Evolutionary conservation across 345 rosid species (phyloP), one percentile per base, ranked within the genome.

Genomic region (Linum trigynum): DNA sequence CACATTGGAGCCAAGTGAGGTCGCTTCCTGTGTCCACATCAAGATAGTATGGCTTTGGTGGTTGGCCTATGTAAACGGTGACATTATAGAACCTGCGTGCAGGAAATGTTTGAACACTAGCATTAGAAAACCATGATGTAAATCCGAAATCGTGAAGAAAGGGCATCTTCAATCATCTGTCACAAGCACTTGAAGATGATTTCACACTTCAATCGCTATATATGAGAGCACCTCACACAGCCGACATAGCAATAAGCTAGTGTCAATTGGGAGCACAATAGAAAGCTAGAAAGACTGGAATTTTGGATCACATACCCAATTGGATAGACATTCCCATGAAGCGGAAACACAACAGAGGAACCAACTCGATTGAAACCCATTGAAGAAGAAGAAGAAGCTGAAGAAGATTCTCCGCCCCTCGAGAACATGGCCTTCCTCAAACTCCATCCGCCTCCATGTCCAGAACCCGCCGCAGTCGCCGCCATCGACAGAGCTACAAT

Each of bases 1-100:
- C 85, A 45, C 98, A 92, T 64, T 92, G 98, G 76, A 92, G 97
- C 98, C 96, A 90, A 57, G 97, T 90, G 71, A 92, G 94, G 74
- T 92, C 98, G 72, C 96, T 92, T 53, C 98, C 98, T 1, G 98
- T 86, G 56, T 92, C 97, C 51, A 87, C 80, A 81, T 92, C 97
- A 64, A 92, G 90, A 80, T 81, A 92, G 79, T 90, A 92, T 3
- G 98, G 98, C 67, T 72, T 82, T 43, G 94, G 74, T 57, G 96
- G 97, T 40, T 84, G 91, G 62, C 98, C 97, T 35, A 92, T 76
- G 59, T 69, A 64, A 61, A 92, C 63, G 3, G 97, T 90, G 39
- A 91, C 88, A 62, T 90, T 86, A 38, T 90, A 92, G 65, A 78
- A 82, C 78, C 97, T 92, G 79, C 62, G 72, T 23, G 70, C 55